These are phyloP conservation scores for Colletotrichum acutatum DNA, from an alignment of 2,329 filamentous ascomycete species.

Conservation along the genomic window DNA sequence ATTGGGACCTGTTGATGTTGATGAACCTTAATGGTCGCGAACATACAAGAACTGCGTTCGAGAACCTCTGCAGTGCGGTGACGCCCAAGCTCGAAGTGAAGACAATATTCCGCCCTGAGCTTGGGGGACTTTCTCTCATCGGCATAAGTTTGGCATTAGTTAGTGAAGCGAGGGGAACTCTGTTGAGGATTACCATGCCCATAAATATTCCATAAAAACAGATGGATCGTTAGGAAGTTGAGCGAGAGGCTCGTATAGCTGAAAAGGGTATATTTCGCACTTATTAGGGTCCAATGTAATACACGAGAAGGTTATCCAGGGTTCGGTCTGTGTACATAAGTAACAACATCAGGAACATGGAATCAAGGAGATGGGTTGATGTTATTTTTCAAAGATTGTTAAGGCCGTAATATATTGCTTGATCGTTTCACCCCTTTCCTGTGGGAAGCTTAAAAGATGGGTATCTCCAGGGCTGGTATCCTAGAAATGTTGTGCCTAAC, in stretches of 20 bases:
- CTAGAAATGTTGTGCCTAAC: neutral
- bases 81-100: neutral
- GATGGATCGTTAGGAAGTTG: too few species aligned
- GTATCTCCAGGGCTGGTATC: neutral
- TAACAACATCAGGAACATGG: too few species aligned
- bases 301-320: too few species aligned
- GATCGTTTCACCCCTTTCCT: too few species aligned
- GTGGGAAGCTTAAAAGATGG: neutral
- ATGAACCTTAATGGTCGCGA: conserved; percentile 22
- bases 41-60: conserved; percentile 1
- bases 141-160: neutral
- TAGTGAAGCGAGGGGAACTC: neutral
- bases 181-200: neutral
- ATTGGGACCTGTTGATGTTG: conserved; percentile 8
- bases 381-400: too few species aligned
- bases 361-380: too few species aligned
- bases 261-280: too few species aligned
- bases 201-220: too few species aligned
- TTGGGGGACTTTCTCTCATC: neutral
- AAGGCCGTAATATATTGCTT: neutral
- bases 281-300: too few species aligned
- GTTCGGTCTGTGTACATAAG: too few species aligned
- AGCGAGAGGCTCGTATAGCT: too few species aligned
- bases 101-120: neutral
- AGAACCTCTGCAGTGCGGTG: neutral